These are phyloP conservation scores for Pestalotiopsis sp. DNA, from an alignment of 2,329 filamentous ascomycete genomes.

Conservation along the genomic window DNA sequence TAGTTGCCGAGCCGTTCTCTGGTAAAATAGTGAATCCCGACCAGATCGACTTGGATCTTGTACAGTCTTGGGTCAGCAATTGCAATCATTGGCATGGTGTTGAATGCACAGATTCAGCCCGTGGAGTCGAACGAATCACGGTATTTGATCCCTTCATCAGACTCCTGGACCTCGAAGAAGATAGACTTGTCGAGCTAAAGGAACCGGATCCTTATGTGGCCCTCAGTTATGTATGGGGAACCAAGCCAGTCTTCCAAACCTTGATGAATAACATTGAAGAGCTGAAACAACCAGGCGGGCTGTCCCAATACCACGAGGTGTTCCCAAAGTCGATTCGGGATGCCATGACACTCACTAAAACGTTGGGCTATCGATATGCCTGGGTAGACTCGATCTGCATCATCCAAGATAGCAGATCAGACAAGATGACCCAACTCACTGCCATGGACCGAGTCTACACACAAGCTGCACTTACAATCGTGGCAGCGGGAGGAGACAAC, in stretches of 20 bases:
- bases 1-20: background rate
- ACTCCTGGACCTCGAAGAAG: background rate
- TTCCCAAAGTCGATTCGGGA: background rate
- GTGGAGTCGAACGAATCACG: background rate
- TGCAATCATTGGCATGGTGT: background rate
- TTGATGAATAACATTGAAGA: no score
- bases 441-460: slow-evolving; percentile 6
- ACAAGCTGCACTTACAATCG: background rate
- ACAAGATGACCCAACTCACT: background rate
- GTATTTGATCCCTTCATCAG: background rate
- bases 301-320: background rate
- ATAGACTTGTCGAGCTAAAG: background rate
- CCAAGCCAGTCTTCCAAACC: no score
- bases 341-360: background rate
- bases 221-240: slow-evolving; percentile 17
- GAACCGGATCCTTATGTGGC: background rate
- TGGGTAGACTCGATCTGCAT: slow-evolving; percentile 12
- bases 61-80: background rate
- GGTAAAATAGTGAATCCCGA: background rate
- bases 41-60: background rate
- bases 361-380: slow-evolving; percentile 13
- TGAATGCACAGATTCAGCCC: background rate
- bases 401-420: background rate
- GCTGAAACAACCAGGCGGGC: background rate
- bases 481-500: background rate